phyloP scores from a whole-genome alignment of 2,329 filamentous ascomycete genomes.

The Pseudogymnoascus sp. region DNA sequence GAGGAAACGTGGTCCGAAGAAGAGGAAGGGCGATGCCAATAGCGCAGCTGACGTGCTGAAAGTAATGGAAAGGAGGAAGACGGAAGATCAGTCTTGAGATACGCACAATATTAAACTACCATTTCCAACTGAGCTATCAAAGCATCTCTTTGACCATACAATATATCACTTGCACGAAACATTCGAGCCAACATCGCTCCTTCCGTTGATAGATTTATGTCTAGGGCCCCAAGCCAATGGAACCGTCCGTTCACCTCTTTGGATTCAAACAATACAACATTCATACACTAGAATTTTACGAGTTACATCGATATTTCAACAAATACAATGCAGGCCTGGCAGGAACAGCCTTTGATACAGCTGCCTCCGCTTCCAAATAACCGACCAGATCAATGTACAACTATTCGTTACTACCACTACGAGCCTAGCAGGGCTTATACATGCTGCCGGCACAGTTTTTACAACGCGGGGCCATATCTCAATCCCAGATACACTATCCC shows the following conservation, averaged over 20 bases:
- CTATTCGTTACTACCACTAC: not conserved
- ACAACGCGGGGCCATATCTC: not conserved
- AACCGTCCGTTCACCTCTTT: not conserved
- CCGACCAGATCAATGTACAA: not conserved
- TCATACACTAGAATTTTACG: not conserved
- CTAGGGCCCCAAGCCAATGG: not conserved
- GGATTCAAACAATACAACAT: not conserved
- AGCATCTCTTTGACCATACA: not conserved
- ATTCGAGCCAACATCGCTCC: not conserved
- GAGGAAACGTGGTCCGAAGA: constrained; percentile 64
- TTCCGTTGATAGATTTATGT: not conserved
- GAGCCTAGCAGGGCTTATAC: not conserved
- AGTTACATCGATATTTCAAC: not conserved
- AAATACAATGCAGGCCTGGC: not conserved
- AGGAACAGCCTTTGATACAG: not conserved
- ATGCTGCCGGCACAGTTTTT: not conserved
- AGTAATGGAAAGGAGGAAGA: constrained; percentile 52
- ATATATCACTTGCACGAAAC: not conserved
- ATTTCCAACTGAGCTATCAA: not conserved
- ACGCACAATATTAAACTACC: not conserved
- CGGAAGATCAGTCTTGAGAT: constrained; percentile 2
- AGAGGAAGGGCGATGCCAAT: constrained; percentile 70
- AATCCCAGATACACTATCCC: not conserved
- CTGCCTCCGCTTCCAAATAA: not conserved
- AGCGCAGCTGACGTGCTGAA: constrained; percentile 72